Conservation (phyloP, 352 stramenopile genomes). For the Blastocystis sp. region DNA sequence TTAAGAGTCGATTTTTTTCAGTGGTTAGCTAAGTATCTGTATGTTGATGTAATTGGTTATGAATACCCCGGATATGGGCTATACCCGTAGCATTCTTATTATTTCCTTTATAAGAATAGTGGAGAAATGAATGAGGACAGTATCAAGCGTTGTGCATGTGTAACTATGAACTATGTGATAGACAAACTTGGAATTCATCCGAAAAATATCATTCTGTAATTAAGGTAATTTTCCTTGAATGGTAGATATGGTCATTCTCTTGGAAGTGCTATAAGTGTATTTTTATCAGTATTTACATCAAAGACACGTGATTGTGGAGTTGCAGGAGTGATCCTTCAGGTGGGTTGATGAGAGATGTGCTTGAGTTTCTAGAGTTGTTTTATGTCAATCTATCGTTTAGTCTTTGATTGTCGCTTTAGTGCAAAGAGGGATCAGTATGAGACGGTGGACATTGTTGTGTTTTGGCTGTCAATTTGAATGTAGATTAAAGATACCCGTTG, state of each 20-base stretch:
- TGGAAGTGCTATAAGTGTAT: constrained; percentile 43
- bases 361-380: constrained; percentile 54
- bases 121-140: neutral
- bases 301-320: neutral
- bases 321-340: constrained; percentile 33
- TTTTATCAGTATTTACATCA: neutral
- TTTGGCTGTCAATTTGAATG: neutral
- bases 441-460: constrained; percentile 1
- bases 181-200: neutral
- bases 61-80: constrained; percentile 45
- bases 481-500: constrained; percentile 7
- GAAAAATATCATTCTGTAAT: constrained; percentile 2
- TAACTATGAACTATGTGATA: constrained; percentile 26
- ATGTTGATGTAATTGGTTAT: constrained; percentile 26
- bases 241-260: constrained; percentile 61
- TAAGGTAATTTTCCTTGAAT: neutral
- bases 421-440: constrained; percentile 15
- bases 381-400: constrained; percentile 53
- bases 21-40: neutral
- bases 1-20: constrained; percentile 4
- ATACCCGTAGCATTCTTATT: no score
- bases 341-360: neutral
- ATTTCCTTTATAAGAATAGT: neutral
- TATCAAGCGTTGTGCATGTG: neutral
- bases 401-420: neutral